Evolutionary conservation across 805 yeast species (phyloP), one percentile per base, ranked within the genome.

Genomic region (Candida ponderosae): DNA sequence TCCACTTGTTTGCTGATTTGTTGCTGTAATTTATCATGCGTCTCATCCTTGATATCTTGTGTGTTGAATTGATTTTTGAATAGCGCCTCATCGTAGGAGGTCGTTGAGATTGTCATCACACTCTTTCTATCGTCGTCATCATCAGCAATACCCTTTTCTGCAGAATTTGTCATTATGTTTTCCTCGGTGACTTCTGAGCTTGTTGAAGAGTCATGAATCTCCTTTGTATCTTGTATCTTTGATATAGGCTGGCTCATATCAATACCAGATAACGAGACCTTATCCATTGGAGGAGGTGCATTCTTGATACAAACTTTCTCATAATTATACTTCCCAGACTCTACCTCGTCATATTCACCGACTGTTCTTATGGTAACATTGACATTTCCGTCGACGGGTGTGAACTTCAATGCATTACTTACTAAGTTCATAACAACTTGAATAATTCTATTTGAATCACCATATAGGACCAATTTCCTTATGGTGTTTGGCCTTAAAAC

Each of bases 381-480:
- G 11, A 89, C 94, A 14, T 73, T 70, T 3, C 97, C 97, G 41
- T 86, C 85, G 15, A 79, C 82, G 0, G 96, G 96, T 0, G 97
- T 89, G 51, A 93, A 93, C 56, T 93, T 93, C 49, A 93, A 65
- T 0, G 95, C 79, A 59, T 93, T 90, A 15, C 94, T 81, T 9
- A 90, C 93, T 38, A 93, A 65, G 51, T 93, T 93, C 89, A 90
- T 88, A 6, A 90, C 79, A 35, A 93, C 81, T 57, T 90, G 98
- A 39, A 86, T 76, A 31, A 93, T 84, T 54, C 97, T 68, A 57
- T 87, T 88, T 8, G 93, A 77, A 59, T 90, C 98, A 2, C 96
- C 97, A 59, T 69, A 76, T 7, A 90, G 61, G 3, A 86, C 72
- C 68, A 83, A 72, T 43, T 73, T 73, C 40, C 82, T 66, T 35